A percentile compares a stretch with the other conserved stretches of the same genome.
Conservation (phyloP, 164 flowering plant species). For the Protea cynaroides region DNA sequence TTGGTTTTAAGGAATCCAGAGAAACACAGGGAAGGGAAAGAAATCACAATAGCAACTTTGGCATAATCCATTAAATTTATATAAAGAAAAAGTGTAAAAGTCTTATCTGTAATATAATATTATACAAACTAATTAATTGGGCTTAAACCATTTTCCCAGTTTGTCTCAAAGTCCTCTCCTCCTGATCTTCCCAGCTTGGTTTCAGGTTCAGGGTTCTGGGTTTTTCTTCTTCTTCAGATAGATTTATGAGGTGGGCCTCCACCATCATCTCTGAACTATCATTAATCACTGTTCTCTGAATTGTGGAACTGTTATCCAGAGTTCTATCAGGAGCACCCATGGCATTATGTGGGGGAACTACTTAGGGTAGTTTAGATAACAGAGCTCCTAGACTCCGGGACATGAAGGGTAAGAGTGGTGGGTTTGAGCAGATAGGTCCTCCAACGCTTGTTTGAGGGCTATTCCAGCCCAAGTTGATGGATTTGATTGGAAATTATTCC, state of each 20-base stretch:
- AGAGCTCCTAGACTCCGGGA: slow-evolving; percentile 47
- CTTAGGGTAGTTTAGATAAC: slow-evolving; percentile 27
- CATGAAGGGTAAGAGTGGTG: slow-evolving; percentile 43
- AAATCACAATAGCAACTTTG: background rate
- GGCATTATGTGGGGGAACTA: slow-evolving; percentile 11
- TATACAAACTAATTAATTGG: background rate
- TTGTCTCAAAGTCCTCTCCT: background rate
- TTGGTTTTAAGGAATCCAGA: background rate
- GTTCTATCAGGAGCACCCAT: slow-evolving; percentile 8
- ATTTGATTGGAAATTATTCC: slow-evolving; percentile 27
- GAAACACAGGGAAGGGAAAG: background rate
- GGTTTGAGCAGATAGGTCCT: slow-evolving; percentile 36
- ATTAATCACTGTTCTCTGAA: slow-evolving; percentile 2
- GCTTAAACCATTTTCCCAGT: background rate
- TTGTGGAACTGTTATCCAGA: background rate
- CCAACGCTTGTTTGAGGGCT: slow-evolving; percentile 28
- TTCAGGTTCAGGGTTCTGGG: slow-evolving; percentile 3
- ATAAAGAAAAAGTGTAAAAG: no score
- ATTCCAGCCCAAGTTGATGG: slow-evolving; percentile 54
- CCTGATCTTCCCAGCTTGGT: slow-evolving; percentile 10
- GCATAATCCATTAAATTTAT: background rate
- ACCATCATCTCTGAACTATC: slow-evolving; percentile 5
- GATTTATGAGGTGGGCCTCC: slow-evolving; percentile 2
- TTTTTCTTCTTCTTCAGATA: slow-evolving; percentile 5
- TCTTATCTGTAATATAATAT: background rate